Conservation (phyloP, 345 rosid genomes). For the Hibiscus syriacus region DNA sequence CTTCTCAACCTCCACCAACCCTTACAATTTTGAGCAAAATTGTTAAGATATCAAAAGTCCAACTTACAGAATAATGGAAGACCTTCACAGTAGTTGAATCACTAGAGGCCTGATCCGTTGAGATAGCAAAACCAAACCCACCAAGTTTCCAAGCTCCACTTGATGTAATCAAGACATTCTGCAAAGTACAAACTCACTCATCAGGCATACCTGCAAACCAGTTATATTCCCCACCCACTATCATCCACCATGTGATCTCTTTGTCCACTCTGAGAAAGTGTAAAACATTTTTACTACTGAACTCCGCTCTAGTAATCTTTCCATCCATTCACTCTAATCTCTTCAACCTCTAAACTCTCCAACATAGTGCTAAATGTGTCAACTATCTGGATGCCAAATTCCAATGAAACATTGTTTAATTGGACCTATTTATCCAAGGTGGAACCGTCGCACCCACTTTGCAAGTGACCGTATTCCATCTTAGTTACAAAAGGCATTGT, state of each 20-base stretch:
- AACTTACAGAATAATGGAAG: constrained; percentile 87
- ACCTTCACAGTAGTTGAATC: constrained; percentile 50
- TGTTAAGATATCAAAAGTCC: constrained; percentile 4
- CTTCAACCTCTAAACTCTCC: background rate
- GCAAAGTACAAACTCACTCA: no score
- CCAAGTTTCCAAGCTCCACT: no score
- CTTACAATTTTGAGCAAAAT: background rate
- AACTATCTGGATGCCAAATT: no score
- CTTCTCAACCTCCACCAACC: background rate
- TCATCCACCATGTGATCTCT: background rate
- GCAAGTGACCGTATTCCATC: no score
- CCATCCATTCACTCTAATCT: background rate
- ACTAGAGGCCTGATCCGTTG: constrained; percentile 51
- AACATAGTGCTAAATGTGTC: background rate
- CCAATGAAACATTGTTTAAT: no score
- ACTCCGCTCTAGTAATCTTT: background rate
- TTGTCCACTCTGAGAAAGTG: background rate
- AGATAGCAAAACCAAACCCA: no score
- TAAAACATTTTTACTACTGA: background rate
- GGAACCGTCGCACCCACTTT: no score
- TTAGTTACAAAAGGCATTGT: no score
- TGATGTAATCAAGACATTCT: no score
- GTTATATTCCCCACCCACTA: background rate
- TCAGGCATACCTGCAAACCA: background rate
- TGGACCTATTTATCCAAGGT: no score